Evolutionary conservation across 768 basidiomycete genomes (phyloP).

Genomic region (Suillus subaureus): DNA sequence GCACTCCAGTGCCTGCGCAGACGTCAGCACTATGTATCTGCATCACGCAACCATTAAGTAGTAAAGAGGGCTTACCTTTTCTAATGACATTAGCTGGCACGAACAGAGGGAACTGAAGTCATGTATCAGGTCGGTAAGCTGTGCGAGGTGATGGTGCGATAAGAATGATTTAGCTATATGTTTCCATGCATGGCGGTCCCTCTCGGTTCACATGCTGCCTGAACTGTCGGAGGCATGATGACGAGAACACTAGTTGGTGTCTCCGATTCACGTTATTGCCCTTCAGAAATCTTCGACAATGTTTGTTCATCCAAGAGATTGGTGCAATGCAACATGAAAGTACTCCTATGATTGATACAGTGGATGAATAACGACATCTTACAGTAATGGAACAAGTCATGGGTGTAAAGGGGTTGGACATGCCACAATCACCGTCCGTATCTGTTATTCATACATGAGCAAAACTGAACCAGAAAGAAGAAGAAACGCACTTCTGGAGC

Average conservation of each 20-base stretch:
- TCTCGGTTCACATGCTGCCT: background rate
- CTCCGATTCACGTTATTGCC: background rate
- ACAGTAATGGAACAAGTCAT: background rate
- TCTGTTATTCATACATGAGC: background rate
- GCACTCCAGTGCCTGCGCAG: background rate
- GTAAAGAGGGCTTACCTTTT: background rate
- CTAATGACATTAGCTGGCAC: background rate
- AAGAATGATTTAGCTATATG: background rate
- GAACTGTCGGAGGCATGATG: background rate
- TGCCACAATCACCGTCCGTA: constrained; percentile 3
- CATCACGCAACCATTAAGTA: background rate
- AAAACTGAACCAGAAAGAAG: too few species aligned
- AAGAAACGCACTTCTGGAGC: constrained; percentile 78
- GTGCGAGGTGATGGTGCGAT: background rate
- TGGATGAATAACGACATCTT: constrained; percentile 3
- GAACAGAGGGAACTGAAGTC: background rate
- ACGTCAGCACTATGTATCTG: background rate
- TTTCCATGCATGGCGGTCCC: background rate
- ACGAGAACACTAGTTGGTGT: background rate
- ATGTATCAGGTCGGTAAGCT: background rate
- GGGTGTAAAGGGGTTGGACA: background rate
- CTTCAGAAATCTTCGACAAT: background rate
- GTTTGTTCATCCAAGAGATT: background rate
- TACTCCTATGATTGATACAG: background rate
- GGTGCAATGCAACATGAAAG: background rate